phyloP scores from a whole-genome alignment of 768 basidiomycete species.

The Suillus luteus region DNA sequence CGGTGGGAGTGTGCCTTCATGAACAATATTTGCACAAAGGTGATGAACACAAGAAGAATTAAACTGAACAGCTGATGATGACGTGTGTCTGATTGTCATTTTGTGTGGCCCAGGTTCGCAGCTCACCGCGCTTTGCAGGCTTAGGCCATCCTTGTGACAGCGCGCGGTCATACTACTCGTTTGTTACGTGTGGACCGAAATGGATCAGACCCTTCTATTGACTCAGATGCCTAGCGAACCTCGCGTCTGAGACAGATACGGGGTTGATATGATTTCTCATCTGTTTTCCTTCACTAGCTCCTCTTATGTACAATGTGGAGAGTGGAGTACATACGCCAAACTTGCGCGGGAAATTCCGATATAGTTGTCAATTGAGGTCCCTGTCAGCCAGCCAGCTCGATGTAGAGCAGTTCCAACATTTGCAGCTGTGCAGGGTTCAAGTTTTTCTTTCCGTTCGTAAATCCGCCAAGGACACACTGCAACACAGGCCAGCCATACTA shows the following conservation, averaged over 20 bases:
- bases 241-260: constrained; percentile 94
- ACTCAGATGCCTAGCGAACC: constrained; percentile 70
- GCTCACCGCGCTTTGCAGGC: constrained; percentile 30
- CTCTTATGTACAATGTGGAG: background rate
- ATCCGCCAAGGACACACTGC: background rate
- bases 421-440: background rate
- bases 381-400: background rate
- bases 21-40: constrained; percentile 18
- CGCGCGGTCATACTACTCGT: constrained; percentile 22
- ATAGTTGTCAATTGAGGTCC: background rate
- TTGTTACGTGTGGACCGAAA: constrained; percentile 52
- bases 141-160: constrained; percentile 22
- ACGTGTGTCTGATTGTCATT: constrained; percentile 1
- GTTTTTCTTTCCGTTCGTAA: background rate
- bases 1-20: constrained; percentile 33
- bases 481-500: background rate
- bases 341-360: background rate
- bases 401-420: background rate
- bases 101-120: constrained; percentile 25
- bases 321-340: background rate
- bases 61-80: background rate
- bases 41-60: constrained; percentile 16
- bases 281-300: background rate
- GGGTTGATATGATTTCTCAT: constrained; percentile 44
- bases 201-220: constrained; percentile 67